Evolutionary conservation across 805 yeast species (phyloP).

Genomic region (Saccharomycopsis schoenii): DNA sequence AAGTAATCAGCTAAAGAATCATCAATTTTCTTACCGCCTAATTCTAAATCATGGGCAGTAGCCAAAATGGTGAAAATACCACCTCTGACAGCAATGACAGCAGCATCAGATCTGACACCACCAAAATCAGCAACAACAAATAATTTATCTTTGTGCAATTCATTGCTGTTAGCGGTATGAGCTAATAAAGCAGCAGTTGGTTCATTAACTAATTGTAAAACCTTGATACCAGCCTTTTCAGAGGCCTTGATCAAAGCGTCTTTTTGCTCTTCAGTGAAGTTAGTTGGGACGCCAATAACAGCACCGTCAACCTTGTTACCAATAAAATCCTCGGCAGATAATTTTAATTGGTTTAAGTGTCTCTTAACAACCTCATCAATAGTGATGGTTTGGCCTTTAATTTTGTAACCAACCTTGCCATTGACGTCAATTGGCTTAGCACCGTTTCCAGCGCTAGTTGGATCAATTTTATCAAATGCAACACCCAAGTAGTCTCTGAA

Average conservation of each 20-base stretch:
- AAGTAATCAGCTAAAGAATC: constrained; percentile 69
- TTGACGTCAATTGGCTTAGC: constrained; percentile 57
- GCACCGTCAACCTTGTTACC: constrained; percentile 75
- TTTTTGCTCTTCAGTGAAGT: constrained; percentile 69
- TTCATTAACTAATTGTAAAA: constrained; percentile 83
- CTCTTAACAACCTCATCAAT: constrained; percentile 75
- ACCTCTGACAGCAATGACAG: constrained; percentile 86
- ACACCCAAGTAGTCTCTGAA: constrained; percentile 91
- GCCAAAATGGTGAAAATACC: constrained; percentile 86
- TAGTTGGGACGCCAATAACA: constrained; percentile 85
- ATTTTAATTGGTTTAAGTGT: constrained; percentile 71
- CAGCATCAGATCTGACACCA: constrained; percentile 91
- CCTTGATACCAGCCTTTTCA: constrained; percentile 61
- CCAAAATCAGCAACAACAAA: constrained; percentile 95
- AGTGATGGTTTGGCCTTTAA: constrained; percentile 47
- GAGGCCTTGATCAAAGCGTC: constrained; percentile 52
- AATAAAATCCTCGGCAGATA: constrained; percentile 86
- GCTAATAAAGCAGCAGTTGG: constrained; percentile 88
- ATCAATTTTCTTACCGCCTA: constrained; percentile 88
- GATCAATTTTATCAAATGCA: constrained; percentile 59
- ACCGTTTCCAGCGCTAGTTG: constrained; percentile 50
- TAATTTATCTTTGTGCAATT: constrained; percentile 48
- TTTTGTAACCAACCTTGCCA: constrained; percentile 63
- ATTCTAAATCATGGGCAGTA: constrained; percentile 67
- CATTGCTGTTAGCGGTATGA: constrained; percentile 36